Conservation (phyloP, 257 asterid genomes). For the Echium plantagineum region DNA sequence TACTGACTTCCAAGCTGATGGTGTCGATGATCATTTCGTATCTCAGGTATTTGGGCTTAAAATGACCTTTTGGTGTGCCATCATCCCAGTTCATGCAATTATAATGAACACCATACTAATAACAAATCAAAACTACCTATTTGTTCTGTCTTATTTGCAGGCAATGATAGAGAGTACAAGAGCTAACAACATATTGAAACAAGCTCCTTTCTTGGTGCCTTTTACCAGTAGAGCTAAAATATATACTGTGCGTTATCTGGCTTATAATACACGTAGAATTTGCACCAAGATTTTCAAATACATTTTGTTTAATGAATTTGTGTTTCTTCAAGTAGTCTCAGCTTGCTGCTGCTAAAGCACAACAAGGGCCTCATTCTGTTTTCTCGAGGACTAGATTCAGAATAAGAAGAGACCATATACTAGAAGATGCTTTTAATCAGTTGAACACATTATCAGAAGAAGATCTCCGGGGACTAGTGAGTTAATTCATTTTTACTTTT, state of each 20-base stretch:
- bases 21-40: conserved; percentile 70
- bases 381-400: conserved; percentile 60
- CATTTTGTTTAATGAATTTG: conserved; percentile 2
- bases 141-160: neutral
- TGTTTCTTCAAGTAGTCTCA: conserved; percentile 50
- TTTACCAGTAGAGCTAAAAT: conserved; percentile 92
- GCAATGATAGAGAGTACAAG: conserved; percentile 71
- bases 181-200: conserved; percentile 77
- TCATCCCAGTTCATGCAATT: conserved; percentile 48
- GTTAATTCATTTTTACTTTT: conserved; percentile 4
- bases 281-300: neutral
- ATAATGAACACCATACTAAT: conserved; percentile 62
- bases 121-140: neutral
- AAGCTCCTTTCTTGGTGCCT: conserved; percentile 95
- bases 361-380: conserved; percentile 40
- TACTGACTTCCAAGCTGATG: conserved; percentile 90
- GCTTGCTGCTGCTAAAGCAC: conserved; percentile 52
- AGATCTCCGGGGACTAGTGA: conserved; percentile 83
- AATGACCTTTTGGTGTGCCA: conserved; percentile 6
- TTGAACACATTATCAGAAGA: conserved; percentile 68
- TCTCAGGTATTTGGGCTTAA: conserved; percentile 40
- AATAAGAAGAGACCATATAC: conserved; percentile 76
- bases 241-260: conserved; percentile 56
- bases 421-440: conserved; percentile 89
- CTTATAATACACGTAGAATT: conserved; percentile 2